Percentiles rank a stretch among this genome's conserved stretches.
These are phyloP conservation scores for Aspergillus sclerotiicarbonarius DNA, from an alignment of 495 filamentous ascomycete genomes.

Conservation along the genomic window DNA sequence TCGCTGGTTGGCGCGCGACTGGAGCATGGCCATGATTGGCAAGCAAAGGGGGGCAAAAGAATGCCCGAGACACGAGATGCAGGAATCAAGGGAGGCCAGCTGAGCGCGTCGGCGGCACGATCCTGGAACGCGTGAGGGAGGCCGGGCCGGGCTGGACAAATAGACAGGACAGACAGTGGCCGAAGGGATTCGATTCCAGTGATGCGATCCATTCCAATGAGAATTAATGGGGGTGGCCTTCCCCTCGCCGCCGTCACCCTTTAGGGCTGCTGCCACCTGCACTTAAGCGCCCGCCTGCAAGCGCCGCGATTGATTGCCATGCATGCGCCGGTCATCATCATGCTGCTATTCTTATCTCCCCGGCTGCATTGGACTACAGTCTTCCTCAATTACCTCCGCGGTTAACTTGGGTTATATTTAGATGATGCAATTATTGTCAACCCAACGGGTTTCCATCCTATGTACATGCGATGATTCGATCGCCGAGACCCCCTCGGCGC, in stretches of 20 bases:
- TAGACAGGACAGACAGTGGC: too few species aligned
- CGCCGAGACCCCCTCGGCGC: background rate
- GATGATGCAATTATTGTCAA: background rate
- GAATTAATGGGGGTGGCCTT: background rate
- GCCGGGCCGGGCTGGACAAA: background rate
- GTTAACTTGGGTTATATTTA: background rate
- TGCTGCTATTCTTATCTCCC: conserved; percentile 2
- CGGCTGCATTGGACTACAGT: background rate
- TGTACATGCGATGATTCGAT: conserved; percentile 2
- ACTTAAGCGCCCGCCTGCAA: conserved; percentile 6
- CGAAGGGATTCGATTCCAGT: background rate
- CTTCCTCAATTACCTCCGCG: background rate
- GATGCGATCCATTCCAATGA: conserved; percentile 3
- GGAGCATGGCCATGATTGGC: background rate
- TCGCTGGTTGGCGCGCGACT: conserved; percentile 5
- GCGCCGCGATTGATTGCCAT: background rate
- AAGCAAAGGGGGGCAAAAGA: background rate
- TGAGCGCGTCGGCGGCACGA: conserved; percentile 5
- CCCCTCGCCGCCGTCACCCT: background rate
- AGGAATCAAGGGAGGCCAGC: conserved; percentile 6
- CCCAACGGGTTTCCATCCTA: background rate
- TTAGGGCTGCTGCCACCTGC: conserved; percentile 1
- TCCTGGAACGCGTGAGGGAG: conserved; percentile 5
- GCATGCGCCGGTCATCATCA: background rate
- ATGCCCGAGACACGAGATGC: conserved; percentile 5